These are phyloP conservation scores for Tulasnella sp. DNA, from an alignment of 768 basidiomycete species.

Conservation along the genomic window DNA sequence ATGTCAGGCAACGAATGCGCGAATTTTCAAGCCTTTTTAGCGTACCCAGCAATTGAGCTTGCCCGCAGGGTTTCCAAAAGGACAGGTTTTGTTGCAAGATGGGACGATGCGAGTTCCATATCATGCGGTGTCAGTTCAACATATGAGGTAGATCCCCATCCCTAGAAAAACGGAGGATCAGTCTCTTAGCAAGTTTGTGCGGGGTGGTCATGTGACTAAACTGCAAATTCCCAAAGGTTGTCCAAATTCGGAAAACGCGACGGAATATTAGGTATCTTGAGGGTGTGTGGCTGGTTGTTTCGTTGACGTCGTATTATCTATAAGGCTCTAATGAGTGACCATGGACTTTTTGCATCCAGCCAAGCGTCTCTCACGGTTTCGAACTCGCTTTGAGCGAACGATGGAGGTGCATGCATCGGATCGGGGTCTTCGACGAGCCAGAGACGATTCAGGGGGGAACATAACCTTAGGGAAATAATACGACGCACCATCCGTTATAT, in stretches of 20 bases:
- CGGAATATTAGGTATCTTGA: conserved; percentile 37
- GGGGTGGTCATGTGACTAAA: conserved; percentile 15
- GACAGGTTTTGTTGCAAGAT: conserved; percentile 30
- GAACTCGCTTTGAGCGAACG: conserved; percentile 44
- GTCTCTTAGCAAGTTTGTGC: background rate
- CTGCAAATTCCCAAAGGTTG: conserved; percentile 63
- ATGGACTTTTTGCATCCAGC: background rate
- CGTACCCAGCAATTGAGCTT: conserved; percentile 44
- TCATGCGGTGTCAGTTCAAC: conserved; percentile 38
- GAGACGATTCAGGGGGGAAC: background rate
- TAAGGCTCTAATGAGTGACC: background rate
- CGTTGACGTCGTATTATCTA: conserved; percentile 49
- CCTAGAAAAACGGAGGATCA: conserved; percentile 3
- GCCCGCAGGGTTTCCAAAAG: conserved; percentile 48
- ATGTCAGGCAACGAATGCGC: conserved; percentile 44
- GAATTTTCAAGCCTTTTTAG: conserved; percentile 55
- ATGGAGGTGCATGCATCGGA: conserved; percentile 31
- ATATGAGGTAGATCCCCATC: conserved; percentile 52
- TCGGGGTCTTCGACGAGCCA: background rate
- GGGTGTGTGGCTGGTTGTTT: conserved; percentile 39
- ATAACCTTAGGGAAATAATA: background rate
- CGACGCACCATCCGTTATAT: background rate
- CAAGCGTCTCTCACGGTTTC: conserved; percentile 32
- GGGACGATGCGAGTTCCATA: conserved; percentile 32
- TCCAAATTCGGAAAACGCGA: conserved; percentile 57